Conservation (phyloP, 2,329 filamentous ascomycete genomes). For the Tolypocladium tundrense region DNA sequence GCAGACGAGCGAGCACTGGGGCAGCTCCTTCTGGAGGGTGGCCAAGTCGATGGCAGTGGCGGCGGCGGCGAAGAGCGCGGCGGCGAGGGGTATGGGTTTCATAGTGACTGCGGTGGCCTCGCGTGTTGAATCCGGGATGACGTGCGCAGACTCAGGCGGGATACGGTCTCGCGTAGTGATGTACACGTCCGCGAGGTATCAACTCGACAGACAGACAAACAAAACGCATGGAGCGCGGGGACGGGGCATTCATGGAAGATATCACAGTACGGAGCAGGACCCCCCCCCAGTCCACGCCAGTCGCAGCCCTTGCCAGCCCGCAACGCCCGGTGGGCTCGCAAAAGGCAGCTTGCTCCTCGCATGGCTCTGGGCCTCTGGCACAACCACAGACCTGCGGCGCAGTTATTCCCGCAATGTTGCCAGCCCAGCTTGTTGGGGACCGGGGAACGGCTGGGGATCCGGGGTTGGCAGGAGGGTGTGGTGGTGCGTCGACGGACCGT, state of each 20-base stretch:
- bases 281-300: not conserved
- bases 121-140: not conserved
- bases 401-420: not conserved
- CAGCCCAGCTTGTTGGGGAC: not conserved
- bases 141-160: not conserved
- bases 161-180: not conserved
- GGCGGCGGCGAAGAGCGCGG: constrained; percentile 6
- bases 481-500: not conserved
- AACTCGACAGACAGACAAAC: not conserved
- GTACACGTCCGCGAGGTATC: not conserved
- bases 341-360: not conserved
- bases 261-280: not conserved
- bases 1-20: constrained; percentile 27
- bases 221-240: not conserved
- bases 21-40: constrained; percentile 16
- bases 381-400: not conserved
- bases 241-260: not conserved
- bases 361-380: not conserved
- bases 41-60: constrained; percentile 8
- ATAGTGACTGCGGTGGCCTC: not conserved
- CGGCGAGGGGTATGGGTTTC: not conserved
- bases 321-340: not conserved
- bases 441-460: not conserved
- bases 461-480: not conserved
- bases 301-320: not conserved